Evolutionary conservation across 2,329 filamentous ascomycete genomes (phyloP).

Genomic region (Exophiala xenobiotica): DNA sequence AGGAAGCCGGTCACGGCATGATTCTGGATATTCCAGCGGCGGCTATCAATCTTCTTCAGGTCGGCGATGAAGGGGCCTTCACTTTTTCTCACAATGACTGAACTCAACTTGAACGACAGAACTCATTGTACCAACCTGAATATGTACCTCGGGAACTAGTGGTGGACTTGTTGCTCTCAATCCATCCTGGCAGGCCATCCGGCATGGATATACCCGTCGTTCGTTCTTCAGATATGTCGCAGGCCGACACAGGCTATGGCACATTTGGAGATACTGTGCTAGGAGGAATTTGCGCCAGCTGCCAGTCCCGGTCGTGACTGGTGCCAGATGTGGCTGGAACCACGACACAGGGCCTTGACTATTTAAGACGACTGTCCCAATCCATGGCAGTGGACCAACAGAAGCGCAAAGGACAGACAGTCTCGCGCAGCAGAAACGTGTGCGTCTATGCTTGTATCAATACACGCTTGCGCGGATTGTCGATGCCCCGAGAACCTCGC

Average conservation of each 20-base stretch:
- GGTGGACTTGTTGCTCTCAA: neutral
- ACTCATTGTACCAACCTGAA: neutral
- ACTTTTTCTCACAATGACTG: neutral
- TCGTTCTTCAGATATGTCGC: neutral
- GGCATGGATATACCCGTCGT: neutral
- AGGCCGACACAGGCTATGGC: neutral
- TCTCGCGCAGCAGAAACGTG: no score
- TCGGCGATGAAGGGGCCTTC: slow-evolving; percentile 19
- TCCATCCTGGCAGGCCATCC: neutral
- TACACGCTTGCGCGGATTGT: no score
- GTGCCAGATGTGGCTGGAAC: no score
- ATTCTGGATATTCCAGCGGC: slow-evolving; percentile 38
- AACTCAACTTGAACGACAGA: neutral
- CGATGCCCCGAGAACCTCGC: no score
- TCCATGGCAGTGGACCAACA: no score
- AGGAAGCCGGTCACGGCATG: slow-evolving; percentile 27
- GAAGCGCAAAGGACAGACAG: no score
- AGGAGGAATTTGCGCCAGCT: no score
- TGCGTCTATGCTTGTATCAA: no score
- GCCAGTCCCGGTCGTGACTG: no score
- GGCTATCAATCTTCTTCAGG: slow-evolving; percentile 17
- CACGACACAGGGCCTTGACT: no score
- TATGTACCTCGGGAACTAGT: neutral
- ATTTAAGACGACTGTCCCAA: no score
- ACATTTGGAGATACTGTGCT: no score